Evolutionary conservation across 768 basidiomycete genomes (phyloP), one percentile per base, ranked within the genome.

Genomic region (Brasilioporus rufonigricans): DNA sequence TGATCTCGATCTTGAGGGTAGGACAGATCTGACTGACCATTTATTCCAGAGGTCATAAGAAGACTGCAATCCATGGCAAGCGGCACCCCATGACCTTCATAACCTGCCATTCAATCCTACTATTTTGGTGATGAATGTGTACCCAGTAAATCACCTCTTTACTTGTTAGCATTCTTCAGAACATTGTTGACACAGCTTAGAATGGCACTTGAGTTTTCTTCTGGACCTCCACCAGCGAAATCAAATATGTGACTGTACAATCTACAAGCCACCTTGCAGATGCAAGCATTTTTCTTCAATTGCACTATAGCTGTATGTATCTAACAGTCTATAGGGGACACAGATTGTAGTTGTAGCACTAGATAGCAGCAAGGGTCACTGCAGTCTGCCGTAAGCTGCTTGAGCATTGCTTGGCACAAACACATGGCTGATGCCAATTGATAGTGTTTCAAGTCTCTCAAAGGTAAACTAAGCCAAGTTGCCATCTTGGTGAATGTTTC

Each of bases 161-260:
- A n/a, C n/a, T n/a, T n/a, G n/a, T n/a, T n/a, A n/a, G n/a, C n/a
- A n/a, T n/a, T n/a, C n/a, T n/a, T 38, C 36, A 49, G 49, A 47
- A 38, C 21, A 43, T 45, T 50, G 35, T 57, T 61, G 66, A 55
- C 52, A 21, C 39, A 52, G 48, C 52, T 52, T 43, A 91, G 89
- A 75, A 76, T 50, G 87, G 86, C 85, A 58, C n/a, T n/a, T 77
- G 80, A 48, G 85, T 91, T 45, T n/a, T n/a, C n/a, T 84, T 82
- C 64, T 90, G 85, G 80, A 74, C 76, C 46, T 70, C 79, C 24
- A 70, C 67, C 39, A 84, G 83, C 3, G 73, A 78, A 46, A 74
- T 82, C 41, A 77, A 81, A 52, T 82, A 84, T 59, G 89, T 85
- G 14, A 77, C 72, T 5, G 86, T 91, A 9, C 71, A 76, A 51